A percentile compares a stretch with the other conserved stretches of the same genome.
Evolutionary conservation across 176 grass and related monocot species (phyloP).

Genomic region (Typha latifolia): DNA sequence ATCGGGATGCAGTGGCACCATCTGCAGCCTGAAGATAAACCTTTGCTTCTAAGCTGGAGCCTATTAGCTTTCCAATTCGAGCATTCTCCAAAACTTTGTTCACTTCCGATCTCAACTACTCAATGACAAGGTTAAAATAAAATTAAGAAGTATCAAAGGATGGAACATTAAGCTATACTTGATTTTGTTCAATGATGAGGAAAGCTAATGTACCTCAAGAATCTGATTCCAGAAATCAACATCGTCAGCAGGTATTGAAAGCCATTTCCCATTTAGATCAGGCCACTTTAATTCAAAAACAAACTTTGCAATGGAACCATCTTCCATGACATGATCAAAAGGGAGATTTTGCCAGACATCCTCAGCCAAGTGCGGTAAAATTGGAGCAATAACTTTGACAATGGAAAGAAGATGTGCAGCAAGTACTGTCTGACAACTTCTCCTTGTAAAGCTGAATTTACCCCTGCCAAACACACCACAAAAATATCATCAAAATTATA

Average conservation of each 20-base stretch:
- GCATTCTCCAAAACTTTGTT: constrained; percentile 97
- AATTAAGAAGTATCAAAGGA: neutral
- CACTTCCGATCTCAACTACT: constrained; percentile 94
- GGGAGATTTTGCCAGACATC: constrained; percentile 97
- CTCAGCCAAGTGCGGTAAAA: constrained; percentile 93
- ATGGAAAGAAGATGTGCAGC: constrained; percentile 70
- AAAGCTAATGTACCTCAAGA: constrained; percentile 51
- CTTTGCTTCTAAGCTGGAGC: constrained; percentile 90
- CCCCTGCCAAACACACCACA: constrained; percentile 43
- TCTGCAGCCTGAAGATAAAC: constrained; percentile 56
- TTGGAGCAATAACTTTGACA: constrained; percentile 79
- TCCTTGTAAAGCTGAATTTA: constrained; percentile 66
- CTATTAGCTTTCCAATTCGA: constrained; percentile 80
- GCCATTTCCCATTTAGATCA: constrained; percentile 54
- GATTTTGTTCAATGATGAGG: neutral
- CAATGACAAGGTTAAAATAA: constrained; percentile 10
- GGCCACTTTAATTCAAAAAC: constrained; percentile 93
- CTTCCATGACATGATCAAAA: constrained; percentile 59
- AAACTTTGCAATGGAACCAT: constrained; percentile 63
- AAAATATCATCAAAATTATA: no score
- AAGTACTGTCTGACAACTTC: constrained; percentile 89
- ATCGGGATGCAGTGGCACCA: constrained; percentile 36
- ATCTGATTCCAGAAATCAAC: constrained; percentile 66
- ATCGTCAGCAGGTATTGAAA: constrained; percentile 43
- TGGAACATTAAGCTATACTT: no score